Percentiles rank a stretch among this genome's conserved stretches.
These are phyloP conservation scores for Xylaria flabelliformis DNA, from an alignment of 495 filamentous ascomycete species.

Conservation along the genomic window DNA sequence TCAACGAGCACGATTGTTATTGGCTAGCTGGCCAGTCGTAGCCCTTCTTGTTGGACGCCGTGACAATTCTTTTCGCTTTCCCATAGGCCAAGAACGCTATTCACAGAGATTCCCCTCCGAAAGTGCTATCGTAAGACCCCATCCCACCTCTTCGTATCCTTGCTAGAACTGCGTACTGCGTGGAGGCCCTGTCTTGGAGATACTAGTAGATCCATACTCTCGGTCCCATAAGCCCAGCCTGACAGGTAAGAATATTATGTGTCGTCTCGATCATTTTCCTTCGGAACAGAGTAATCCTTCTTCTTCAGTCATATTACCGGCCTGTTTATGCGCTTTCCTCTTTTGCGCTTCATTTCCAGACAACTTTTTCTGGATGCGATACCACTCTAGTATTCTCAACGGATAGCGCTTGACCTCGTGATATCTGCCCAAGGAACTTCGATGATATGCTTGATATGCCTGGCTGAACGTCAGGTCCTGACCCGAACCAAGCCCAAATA, in stretches of 20 bases:
- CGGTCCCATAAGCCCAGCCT: constrained; percentile 21
- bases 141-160: constrained; percentile 18
- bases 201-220: constrained; percentile 11
- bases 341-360: not conserved
- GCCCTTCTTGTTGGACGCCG: not conserved
- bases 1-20: constrained; percentile 1
- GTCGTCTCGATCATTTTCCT: not conserved
- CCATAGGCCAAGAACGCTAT: constrained; percentile 16
- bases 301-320: not conserved
- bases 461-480: not conserved
- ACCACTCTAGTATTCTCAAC: not conserved
- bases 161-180: not conserved
- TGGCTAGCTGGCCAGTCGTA: not conserved
- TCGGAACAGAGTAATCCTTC: not conserved
- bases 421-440: not conserved
- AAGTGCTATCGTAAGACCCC: constrained; percentile 17
- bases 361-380: constrained; percentile 2
- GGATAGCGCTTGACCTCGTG: not conserved
- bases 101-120: constrained; percentile 7
- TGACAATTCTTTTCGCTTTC: constrained; percentile 17
- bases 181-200: constrained; percentile 18
- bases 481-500: not conserved
- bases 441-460: not conserved
- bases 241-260: not conserved
- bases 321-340: not conserved